Evolutionary conservation across 192 early-diverging fungal genomes (phyloP).

Genomic region (Backusella sp.): DNA sequence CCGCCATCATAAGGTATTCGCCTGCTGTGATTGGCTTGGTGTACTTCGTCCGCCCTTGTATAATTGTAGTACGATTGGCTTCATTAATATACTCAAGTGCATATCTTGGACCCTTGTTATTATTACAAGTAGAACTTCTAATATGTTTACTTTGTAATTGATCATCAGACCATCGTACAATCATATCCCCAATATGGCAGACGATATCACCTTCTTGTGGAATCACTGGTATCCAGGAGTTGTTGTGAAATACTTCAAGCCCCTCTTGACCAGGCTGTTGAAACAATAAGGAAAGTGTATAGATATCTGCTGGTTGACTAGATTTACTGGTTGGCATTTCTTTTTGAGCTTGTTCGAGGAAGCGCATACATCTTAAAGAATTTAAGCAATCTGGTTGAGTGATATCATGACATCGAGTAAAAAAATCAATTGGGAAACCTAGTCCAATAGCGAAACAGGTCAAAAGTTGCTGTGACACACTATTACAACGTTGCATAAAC

Average conservation of each 20-base stretch:
- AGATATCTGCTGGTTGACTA: conserved; percentile 7
- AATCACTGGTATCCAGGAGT: conserved; percentile 19
- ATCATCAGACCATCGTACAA: conserved; percentile 38
- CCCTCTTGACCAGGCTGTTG: conserved; percentile 21
- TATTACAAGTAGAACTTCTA: conserved; percentile 13
- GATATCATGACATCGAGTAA: conserved; percentile 30
- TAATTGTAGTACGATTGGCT: conserved; percentile 28
- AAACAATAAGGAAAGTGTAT: conserved; percentile 28
- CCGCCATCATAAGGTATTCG: conserved; percentile 18
- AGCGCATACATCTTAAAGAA: conserved; percentile 22
- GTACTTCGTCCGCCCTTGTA: conserved; percentile 33
- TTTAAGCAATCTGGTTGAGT: conserved; percentile 29
- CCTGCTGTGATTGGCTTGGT: conserved; percentile 31
- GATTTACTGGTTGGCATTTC: neutral
- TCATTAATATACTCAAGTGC: conserved; percentile 26
- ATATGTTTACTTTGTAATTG: conserved; percentile 28
- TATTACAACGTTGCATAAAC: conserved; percentile 30
- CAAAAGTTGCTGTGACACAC: conserved; percentile 27
- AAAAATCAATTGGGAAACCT: conserved; percentile 32
- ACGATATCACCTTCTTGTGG: conserved; percentile 31
- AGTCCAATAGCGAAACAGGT: conserved; percentile 26
- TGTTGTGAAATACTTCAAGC: conserved; percentile 18
- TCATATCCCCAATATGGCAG: conserved; percentile 38
- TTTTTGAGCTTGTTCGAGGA: neutral
- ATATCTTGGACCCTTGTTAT: conserved; percentile 20